phyloP scores from a whole-genome alignment of 495 filamentous ascomycete genomes.

The Glarea lozoyensis region DNA sequence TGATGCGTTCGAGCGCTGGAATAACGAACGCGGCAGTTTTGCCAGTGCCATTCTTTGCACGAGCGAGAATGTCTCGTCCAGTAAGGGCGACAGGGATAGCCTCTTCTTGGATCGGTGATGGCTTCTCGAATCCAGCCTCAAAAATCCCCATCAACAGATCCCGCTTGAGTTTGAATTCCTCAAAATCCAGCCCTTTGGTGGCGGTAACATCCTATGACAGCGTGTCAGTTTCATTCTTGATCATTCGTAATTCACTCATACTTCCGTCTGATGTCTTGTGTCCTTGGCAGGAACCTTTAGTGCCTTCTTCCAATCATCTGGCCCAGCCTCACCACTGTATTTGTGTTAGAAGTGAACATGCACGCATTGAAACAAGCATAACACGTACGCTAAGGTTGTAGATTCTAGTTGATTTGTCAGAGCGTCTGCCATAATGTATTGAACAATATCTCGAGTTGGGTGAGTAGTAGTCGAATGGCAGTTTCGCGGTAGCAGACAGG shows the following conservation, averaged over 20 bases:
- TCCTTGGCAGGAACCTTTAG: constrained; percentile 77
- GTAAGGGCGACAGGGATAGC: constrained; percentile 94
- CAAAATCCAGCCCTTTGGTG: constrained; percentile 94
- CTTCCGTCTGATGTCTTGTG: constrained; percentile 86
- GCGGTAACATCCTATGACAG: constrained; percentile 91
- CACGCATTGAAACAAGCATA: constrained; percentile 8
- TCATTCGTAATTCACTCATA: constrained; percentile 28
- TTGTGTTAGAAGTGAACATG: constrained; percentile 16
- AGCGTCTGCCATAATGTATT: constrained; percentile 22
- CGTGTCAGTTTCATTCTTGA: no score
- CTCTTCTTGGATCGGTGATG: constrained; percentile 98
- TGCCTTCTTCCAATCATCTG: constrained; percentile 68
- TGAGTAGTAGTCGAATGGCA: not conserved
- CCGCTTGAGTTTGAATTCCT: constrained; percentile 90
- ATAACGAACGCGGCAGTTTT: constrained; percentile 98
- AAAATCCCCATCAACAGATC: constrained; percentile 98
- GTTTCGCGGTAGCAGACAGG: no score
- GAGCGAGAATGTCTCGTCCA: constrained; percentile 87
- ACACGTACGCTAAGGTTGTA: constrained; percentile 47
- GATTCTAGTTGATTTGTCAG: constrained; percentile 63
- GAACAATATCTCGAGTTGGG: not conserved
- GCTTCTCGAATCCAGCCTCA: constrained; percentile 97
- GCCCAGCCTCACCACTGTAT: constrained; percentile 37
- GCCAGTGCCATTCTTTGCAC: constrained; percentile 96
- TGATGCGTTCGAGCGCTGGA: constrained; percentile 88